These are phyloP conservation scores for Neurospora sp. DNA, from an alignment of 495 filamentous ascomycete species.

Conservation along the genomic window DNA sequence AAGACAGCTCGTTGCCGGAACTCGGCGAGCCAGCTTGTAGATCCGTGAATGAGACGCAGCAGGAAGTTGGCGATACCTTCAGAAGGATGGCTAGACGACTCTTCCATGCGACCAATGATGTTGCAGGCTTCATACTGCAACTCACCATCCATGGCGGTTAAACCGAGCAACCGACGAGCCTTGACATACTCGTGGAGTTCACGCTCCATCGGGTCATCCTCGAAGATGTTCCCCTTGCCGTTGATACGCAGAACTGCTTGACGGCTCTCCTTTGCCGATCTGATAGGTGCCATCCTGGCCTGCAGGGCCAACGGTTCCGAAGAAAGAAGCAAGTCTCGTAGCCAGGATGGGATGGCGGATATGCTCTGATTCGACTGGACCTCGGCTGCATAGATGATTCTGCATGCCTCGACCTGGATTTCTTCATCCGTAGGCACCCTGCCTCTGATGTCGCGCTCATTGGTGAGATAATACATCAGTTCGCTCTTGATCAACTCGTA, in stretches of 20 bases:
- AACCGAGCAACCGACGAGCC: slow-evolving; percentile 36
- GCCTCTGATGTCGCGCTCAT: slow-evolving; percentile 19
- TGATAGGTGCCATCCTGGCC: slow-evolving; percentile 28
- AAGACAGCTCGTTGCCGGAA: slow-evolving; percentile 40
- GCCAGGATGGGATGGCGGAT: slow-evolving; percentile 33
- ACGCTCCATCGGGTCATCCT: slow-evolving; percentile 35
- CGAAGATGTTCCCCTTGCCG: slow-evolving; percentile 37
- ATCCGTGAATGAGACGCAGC: slow-evolving; percentile 32
- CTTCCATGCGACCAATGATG: slow-evolving; percentile 40
- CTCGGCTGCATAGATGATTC: slow-evolving; percentile 32
- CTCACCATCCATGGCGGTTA: slow-evolving; percentile 44
- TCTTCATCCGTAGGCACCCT: slow-evolving; percentile 29
- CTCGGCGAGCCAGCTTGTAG: slow-evolving; percentile 33
- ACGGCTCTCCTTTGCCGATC: slow-evolving; percentile 20
- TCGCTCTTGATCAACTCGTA: slow-evolving; percentile 45
- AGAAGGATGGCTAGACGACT: slow-evolving; percentile 30
- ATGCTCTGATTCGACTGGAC: slow-evolving; percentile 16
- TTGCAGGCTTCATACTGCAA: slow-evolving; percentile 41
- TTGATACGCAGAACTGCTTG: slow-evolving; percentile 32
- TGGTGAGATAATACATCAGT: slow-evolving; percentile 30
- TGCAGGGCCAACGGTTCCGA: slow-evolving; percentile 23
- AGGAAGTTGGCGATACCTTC: slow-evolving; percentile 38
- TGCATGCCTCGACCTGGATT: slow-evolving; percentile 32
- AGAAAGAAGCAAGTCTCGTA: slow-evolving; percentile 43
- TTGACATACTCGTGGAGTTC: slow-evolving; percentile 40